phyloP scores from a whole-genome alignment of 495 filamentous ascomycete genomes.

The Aspergillus carlsbadensis region DNA sequence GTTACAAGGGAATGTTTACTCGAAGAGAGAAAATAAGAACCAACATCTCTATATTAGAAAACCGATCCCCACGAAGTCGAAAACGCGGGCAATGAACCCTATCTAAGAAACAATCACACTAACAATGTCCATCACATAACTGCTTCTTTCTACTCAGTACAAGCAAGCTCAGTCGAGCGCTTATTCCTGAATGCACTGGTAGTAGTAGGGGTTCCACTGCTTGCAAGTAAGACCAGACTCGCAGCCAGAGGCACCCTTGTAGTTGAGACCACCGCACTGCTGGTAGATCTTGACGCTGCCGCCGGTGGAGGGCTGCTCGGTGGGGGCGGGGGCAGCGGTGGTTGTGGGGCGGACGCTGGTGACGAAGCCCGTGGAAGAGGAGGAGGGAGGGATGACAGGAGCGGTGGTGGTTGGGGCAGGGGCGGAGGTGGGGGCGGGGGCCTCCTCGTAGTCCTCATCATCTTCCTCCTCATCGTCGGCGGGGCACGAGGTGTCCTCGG shows the following conservation, averaged over 20 bases:
- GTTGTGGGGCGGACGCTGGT: background rate
- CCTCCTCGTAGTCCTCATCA: background rate
- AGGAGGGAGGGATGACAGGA: too few relatives aligned
- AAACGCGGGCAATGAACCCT: too few relatives aligned
- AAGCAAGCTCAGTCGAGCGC: background rate
- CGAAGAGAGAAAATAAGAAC: too few relatives aligned
- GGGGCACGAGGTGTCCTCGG: background rate
- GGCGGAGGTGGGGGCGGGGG: conserved; percentile 6
- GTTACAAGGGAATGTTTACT: too few relatives aligned
- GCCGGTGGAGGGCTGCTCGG: background rate
- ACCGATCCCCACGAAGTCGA: too few relatives aligned
- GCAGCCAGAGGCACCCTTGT: conserved; percentile 17
- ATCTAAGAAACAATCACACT: too few relatives aligned
- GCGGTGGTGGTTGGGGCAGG: background rate
- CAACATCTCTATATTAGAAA: too few relatives aligned
- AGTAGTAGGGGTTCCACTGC: conserved; percentile 27
- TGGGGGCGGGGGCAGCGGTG: background rate
- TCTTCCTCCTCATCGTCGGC: background rate
- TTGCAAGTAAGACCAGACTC: conserved; percentile 19
- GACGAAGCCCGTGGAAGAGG: background rate
- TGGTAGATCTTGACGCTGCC: conserved; percentile 17
- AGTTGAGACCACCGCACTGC: conserved; percentile 22
- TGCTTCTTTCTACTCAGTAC: too few relatives aligned
- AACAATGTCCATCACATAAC: too few relatives aligned
- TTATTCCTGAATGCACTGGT: conserved; percentile 21